phyloP scores from a whole-genome alignment of 2,329 filamentous ascomycete genomes.

The Coniochaeta sp. region DNA sequence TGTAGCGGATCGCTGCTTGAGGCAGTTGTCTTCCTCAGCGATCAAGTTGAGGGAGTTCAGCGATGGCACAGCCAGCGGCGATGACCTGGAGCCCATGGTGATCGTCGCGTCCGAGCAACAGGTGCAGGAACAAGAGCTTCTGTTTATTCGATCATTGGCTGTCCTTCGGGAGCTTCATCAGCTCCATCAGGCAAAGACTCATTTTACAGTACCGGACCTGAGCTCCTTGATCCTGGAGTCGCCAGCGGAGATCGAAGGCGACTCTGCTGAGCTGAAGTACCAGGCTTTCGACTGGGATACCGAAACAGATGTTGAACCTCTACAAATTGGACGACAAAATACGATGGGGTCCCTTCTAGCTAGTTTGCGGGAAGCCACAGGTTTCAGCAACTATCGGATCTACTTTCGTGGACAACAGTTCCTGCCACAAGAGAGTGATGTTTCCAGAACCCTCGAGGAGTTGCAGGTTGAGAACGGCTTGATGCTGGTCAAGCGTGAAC shows the following conservation, averaged over 20 bases:
- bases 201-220: slow-evolving; percentile 51
- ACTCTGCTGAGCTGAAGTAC: slow-evolving; percentile 61
- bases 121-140: slow-evolving; percentile 45
- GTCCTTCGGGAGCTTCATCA: slow-evolving; percentile 62
- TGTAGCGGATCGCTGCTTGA: slow-evolving; percentile 66
- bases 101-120: slow-evolving; percentile 40
- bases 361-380: slow-evolving; percentile 59
- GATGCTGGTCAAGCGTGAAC: slow-evolving; percentile 56
- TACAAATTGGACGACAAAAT: slow-evolving; percentile 63
- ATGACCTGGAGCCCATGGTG: slow-evolving; percentile 44
- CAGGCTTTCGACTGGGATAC: slow-evolving; percentile 61
- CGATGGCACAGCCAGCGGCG: slow-evolving; percentile 29
- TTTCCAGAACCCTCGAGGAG: slow-evolving; percentile 58
- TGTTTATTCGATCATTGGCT: slow-evolving; percentile 61
- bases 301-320: slow-evolving; percentile 50
- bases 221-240: slow-evolving; percentile 43
- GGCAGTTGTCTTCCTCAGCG: slow-evolving; percentile 60
- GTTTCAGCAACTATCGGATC: slow-evolving; percentile 67
- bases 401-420: slow-evolving; percentile 65
- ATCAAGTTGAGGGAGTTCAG: slow-evolving; percentile 42
- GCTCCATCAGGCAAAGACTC: slow-evolving; percentile 53
- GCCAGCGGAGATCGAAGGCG: slow-evolving; percentile 49
- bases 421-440: slow-evolving; percentile 49
- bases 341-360: slow-evolving; percentile 63
- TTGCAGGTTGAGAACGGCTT: slow-evolving; percentile 57